Evolutionary conservation across 495 filamentous ascomycete genomes (phyloP).

Genomic region (Hypoxylon crocopeplum): DNA sequence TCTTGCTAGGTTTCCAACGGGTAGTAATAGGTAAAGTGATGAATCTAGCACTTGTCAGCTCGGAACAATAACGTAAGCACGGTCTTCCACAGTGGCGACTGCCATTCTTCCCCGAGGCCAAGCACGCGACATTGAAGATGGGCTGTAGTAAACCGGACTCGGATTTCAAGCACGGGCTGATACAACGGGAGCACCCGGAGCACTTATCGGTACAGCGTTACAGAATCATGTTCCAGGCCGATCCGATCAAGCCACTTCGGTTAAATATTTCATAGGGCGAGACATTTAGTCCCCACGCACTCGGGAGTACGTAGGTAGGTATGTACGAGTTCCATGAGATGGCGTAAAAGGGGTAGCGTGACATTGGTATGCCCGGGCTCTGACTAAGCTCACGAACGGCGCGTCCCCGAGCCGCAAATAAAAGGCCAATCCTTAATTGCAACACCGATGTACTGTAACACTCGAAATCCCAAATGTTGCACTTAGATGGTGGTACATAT

Average conservation of each 20-base stretch:
- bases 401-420: constrained; percentile 1
- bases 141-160: background rate
- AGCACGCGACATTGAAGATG: constrained; percentile 8
- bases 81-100: too few species aligned
- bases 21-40: too few species aligned
- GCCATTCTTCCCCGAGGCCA: constrained; percentile 3
- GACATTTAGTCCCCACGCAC: background rate
- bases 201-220: background rate
- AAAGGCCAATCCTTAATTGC: background rate
- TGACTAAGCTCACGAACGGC: constrained; percentile 17
- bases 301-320: background rate
- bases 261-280: constrained; percentile 1
- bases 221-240: constrained; percentile 10
- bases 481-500: constrained; percentile 14
- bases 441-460: constrained; percentile 5
- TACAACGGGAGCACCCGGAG: background rate
- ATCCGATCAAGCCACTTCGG: constrained; percentile 8
- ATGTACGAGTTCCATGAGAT: background rate
- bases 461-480: constrained; percentile 7
- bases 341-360: background rate
- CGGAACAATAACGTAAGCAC: too few species aligned
- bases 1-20: too few species aligned
- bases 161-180: constrained; percentile 23
- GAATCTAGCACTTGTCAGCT: too few species aligned
- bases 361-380: background rate